Evolutionary conservation across 257 asterid genomes (phyloP).

Genomic region (Salvia rosmarinus): DNA sequence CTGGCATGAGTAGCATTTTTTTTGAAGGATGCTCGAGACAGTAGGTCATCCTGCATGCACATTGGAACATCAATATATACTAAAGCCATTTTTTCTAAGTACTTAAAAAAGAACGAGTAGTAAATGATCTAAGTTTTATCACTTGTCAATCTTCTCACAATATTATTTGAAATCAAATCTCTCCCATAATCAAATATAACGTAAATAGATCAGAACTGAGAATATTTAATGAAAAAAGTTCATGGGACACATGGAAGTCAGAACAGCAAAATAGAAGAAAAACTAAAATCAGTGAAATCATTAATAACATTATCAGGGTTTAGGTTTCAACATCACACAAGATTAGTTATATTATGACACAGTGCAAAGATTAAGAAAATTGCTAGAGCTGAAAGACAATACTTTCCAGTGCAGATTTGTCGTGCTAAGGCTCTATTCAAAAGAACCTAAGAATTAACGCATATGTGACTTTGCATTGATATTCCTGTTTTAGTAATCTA

Average conservation of each 20-base stretch:
- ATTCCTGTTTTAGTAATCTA: background rate
- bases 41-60: conserved; percentile 83
- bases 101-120: background rate
- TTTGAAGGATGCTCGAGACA: conserved; percentile 94
- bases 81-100: background rate
- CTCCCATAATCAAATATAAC: background rate
- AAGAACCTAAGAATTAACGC: background rate
- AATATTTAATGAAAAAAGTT: background rate
- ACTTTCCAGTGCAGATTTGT: background rate
- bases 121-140: background rate
- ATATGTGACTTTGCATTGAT: background rate
- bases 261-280: background rate
- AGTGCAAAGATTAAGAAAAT: background rate
- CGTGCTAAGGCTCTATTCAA: background rate
- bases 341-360: background rate
- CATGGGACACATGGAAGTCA: background rate
- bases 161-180: background rate
- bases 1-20: conserved; percentile 95
- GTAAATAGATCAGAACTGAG: too few relatives aligned
- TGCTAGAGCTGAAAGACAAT: background rate
- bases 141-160: too few relatives aligned
- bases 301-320: too few relatives aligned
- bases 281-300: too few relatives aligned
- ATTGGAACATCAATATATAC: background rate
- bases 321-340: background rate